These are phyloP conservation scores for Groenewaldozyma tartarivorans DNA, from an alignment of 805 yeast genomes.

Conservation along the genomic window DNA sequence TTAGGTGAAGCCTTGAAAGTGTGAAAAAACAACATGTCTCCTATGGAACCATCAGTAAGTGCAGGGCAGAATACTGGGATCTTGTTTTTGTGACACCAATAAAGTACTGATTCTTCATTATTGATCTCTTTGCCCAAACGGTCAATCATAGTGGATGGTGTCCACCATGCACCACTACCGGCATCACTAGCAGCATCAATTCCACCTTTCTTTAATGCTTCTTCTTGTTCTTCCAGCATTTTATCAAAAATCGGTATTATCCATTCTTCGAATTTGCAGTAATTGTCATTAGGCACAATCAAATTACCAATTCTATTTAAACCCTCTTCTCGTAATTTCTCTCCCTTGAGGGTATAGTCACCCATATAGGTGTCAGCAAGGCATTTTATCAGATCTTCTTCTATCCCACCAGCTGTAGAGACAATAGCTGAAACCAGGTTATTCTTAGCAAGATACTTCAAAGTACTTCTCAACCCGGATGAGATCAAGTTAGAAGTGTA, in stretches of 20 bases:
- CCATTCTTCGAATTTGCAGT: conserved; percentile 98
- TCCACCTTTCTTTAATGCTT: conserved; percentile 45
- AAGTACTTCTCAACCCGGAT: conserved; percentile 86
- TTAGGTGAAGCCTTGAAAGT: conserved; percentile 91
- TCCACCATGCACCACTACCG: conserved; percentile 61
- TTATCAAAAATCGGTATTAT: conserved; percentile 86
- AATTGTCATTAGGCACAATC: conserved; percentile 95
- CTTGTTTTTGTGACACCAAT: conserved; percentile 96
- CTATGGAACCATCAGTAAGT: conserved; percentile 94
- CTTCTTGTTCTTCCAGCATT: conserved; percentile 83
- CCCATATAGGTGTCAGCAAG: conserved; percentile 95
- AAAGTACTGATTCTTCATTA: conserved; percentile 85
- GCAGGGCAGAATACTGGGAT: conserved; percentile 98
- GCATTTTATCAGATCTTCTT: conserved; percentile 94
- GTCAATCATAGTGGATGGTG: conserved; percentile 88
- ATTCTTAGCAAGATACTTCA: conserved; percentile 82
- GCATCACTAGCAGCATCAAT: conserved; percentile 44
- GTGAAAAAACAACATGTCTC: conserved; percentile 98
- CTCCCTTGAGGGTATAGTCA: conserved; percentile 76
- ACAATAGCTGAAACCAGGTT: conserved; percentile 93
- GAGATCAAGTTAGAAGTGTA: conserved; percentile 94
- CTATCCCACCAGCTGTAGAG: conserved; percentile 97
- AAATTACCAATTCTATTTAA: conserved; percentile 96
- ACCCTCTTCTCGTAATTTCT: conserved; percentile 81
- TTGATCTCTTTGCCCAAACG: conserved; percentile 92